Evolutionary conservation across 2,329 filamentous ascomycete species (phyloP).

Genomic region (Exophiala sp.): DNA sequence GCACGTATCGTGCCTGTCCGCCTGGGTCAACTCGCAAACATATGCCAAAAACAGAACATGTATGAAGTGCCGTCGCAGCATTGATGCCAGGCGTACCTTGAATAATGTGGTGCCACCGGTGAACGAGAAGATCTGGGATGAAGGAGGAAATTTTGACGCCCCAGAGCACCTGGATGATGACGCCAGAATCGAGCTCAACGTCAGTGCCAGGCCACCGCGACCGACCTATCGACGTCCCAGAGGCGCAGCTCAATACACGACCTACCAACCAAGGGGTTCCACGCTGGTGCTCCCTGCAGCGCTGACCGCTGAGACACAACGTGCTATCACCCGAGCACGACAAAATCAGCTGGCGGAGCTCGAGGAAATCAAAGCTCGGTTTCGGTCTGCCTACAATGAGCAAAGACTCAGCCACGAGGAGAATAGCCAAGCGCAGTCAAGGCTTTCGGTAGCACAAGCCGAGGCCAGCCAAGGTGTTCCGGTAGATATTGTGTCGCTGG

Average conservation of each 20-base stretch:
- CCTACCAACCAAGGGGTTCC: constrained; percentile 2
- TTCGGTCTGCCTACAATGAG: constrained; percentile 2
- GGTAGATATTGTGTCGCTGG: constrained; percentile 8
- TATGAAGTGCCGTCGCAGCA: constrained; percentile 24
- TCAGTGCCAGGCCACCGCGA: constrained; percentile 19
- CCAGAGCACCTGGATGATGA: constrained; percentile 20
- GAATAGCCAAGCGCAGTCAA: constrained; percentile 8
- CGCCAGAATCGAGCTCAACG: constrained; percentile 17
- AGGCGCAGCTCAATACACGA: constrained; percentile 2
- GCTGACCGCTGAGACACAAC: constrained; percentile 8
- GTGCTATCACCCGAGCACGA: constrained; percentile 5
- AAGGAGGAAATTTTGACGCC: constrained; percentile 20
- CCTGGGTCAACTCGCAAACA: constrained; percentile 23
- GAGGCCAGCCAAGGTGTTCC: not conserved
- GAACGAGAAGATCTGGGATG: constrained; percentile 22
- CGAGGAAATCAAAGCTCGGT: constrained; percentile 9
- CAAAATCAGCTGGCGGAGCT: constrained; percentile 8
- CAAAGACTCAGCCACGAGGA: constrained; percentile 8
- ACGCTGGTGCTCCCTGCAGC: constrained; percentile 1
- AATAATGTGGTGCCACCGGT: constrained; percentile 23
- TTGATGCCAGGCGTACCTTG: constrained; percentile 21
- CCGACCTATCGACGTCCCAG: constrained; percentile 11
- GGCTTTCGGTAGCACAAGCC: constrained; percentile 8
- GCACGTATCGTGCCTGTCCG: constrained; percentile 24
- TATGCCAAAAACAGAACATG: constrained; percentile 21